Evolutionary conservation across 257 asterid genomes (phyloP).

Genomic region (Gentiana straminea): DNA sequence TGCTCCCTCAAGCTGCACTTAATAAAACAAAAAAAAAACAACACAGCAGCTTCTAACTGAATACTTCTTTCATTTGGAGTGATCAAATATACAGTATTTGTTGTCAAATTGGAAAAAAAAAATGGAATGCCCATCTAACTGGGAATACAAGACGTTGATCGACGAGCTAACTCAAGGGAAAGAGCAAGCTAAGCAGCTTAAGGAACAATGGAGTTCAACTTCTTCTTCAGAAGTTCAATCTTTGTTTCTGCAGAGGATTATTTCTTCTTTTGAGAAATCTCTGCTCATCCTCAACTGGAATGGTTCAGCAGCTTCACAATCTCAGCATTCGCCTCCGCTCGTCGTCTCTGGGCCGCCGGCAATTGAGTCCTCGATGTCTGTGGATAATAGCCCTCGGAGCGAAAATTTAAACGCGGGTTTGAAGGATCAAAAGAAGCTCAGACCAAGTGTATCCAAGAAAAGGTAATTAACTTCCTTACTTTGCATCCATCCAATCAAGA

Average conservation of each 20-base stretch:
- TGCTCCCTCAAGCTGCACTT: conserved; percentile 14
- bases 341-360: conserved; percentile 13
- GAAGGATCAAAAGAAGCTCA: conserved; percentile 24
- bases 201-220: conserved; percentile 30
- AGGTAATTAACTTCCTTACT: conserved; percentile 27
- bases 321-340: conserved; percentile 15
- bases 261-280: conserved; percentile 69
- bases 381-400: conserved; percentile 45
- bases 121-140: conserved; percentile 38
- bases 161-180: conserved; percentile 66
- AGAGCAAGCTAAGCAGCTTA: conserved; percentile 68
- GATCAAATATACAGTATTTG: neutral
- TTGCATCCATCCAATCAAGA: neutral
- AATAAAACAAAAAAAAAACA: neutral
- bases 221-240: conserved; percentile 33
- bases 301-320: conserved; percentile 19
- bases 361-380: conserved; percentile 38
- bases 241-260: conserved; percentile 49
- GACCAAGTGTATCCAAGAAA: conserved; percentile 37
- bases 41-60: neutral
- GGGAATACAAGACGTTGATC: conserved; percentile 38
- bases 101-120: neutral
- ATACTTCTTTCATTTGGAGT: neutral
- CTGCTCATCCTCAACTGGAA: conserved; percentile 52
- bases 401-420: conserved; percentile 28